phyloP scores from a whole-genome alignment of 1,284 basidiomycete species.

The Puccinia coronata region DNA sequence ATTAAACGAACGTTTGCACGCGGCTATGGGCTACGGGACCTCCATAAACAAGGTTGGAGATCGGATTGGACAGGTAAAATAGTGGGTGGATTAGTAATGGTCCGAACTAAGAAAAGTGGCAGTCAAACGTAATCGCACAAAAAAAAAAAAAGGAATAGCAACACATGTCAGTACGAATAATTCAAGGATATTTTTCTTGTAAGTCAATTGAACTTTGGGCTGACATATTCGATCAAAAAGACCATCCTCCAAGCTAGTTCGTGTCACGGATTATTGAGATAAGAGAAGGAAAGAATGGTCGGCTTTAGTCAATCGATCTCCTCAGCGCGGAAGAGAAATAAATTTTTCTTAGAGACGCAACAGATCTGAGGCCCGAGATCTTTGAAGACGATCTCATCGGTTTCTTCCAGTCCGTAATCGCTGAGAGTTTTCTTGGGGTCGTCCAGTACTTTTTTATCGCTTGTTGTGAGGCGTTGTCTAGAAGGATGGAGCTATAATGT shows the following conservation, averaged over 20 bases:
- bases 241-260: conserved; percentile 48
- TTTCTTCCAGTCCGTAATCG: conserved; percentile 66
- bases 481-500: conserved; percentile 70
- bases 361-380: conserved; percentile 84
- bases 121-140: background rate
- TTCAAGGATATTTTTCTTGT: background rate
- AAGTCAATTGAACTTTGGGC: conserved; percentile 2
- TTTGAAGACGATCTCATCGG: conserved; percentile 71
- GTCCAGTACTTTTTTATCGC: conserved; percentile 67
- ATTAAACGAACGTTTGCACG: conserved; percentile 69
- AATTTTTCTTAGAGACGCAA: too few species aligned
- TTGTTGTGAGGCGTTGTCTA: conserved; percentile 73
- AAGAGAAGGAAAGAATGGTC: background rate
- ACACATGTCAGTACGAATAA: conserved; percentile 42
- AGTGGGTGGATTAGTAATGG: conserved; percentile 89
- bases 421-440: conserved; percentile 65
- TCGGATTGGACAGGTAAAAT: conserved; percentile 71
- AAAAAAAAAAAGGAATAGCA: conserved; percentile 25
- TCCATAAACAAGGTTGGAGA: conserved; percentile 66
- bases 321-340: background rate
- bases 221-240: conserved; percentile 48
- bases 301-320: background rate
- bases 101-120: conserved; percentile 66
- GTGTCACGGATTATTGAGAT: background rate
- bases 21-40: conserved; percentile 70